Conservation (phyloP, 2,329 filamentous ascomycete species). For the Alternaria hordeiaustralica region DNA sequence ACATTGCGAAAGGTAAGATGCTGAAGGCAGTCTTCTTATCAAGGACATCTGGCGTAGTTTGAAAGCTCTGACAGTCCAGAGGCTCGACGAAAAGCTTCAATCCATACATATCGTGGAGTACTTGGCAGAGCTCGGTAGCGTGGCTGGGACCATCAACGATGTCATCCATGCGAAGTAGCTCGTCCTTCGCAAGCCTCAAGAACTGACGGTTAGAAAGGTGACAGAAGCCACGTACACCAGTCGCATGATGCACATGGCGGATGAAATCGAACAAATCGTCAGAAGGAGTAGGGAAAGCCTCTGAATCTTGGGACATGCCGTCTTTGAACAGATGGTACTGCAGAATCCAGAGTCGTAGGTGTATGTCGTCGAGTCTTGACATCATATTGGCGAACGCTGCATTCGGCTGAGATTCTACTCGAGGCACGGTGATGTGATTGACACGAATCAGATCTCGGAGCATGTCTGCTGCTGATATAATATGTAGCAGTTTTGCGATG, state of each 20-base stretch:
- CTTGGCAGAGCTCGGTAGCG: slow-evolving; percentile 81
- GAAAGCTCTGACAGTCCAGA: slow-evolving; percentile 65
- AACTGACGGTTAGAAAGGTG: slow-evolving; percentile 86
- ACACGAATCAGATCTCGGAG: slow-evolving; percentile 87
- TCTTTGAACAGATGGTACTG: slow-evolving; percentile 82
- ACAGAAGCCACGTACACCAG: slow-evolving; percentile 86
- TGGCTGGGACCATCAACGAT: slow-evolving; percentile 70
- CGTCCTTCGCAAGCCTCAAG: slow-evolving; percentile 85
- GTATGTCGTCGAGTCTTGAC: slow-evolving; percentile 81
- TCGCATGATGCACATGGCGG: slow-evolving; percentile 79
- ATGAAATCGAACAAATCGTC: slow-evolving; percentile 81
- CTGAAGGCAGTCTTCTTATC: slow-evolving; percentile 81
- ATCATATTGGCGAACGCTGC: slow-evolving; percentile 57
- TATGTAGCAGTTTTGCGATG: slow-evolving; percentile 71
- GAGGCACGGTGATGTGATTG: slow-evolving; percentile 70
- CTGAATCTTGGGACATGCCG: slow-evolving; percentile 70
- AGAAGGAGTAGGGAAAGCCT: slow-evolving; percentile 69
- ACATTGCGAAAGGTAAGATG: slow-evolving; percentile 82
- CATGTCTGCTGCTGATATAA: slow-evolving; percentile 80
- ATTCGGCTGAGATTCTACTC: slow-evolving; percentile 58
- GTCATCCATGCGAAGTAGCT: slow-evolving; percentile 77
- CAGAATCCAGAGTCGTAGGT: slow-evolving; percentile 86
- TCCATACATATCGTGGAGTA: slow-evolving; percentile 54
- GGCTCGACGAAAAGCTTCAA: slow-evolving; percentile 46
- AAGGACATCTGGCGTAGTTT: slow-evolving; percentile 74